These are phyloP conservation scores for Juglanconis oblonga DNA, from an alignment of 2,329 filamentous ascomycete species.

Conservation along the genomic window DNA sequence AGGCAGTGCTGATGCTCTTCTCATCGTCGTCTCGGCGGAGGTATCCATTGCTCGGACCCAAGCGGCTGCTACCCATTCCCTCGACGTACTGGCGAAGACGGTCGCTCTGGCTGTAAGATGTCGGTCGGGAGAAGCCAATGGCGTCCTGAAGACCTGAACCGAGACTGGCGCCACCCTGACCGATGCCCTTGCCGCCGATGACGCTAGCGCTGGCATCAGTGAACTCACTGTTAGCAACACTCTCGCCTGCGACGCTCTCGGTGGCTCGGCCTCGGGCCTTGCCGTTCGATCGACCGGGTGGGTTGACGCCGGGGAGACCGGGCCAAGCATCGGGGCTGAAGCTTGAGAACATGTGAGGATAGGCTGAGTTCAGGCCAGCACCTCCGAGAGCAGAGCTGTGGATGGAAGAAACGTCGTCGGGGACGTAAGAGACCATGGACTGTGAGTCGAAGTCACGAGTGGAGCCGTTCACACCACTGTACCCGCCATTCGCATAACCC, in stretches of 20 bases:
- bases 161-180: slow-evolving; percentile 85
- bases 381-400: slow-evolving; percentile 89
- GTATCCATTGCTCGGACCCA: slow-evolving; percentile 64
- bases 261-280: slow-evolving; percentile 66
- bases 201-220: slow-evolving; percentile 80
- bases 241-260: slow-evolving; percentile 85
- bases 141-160: slow-evolving; percentile 73
- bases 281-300: slow-evolving; percentile 58
- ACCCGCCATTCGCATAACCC: slow-evolving; percentile 35
- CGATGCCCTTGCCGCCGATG: slow-evolving; percentile 70
- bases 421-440: slow-evolving; percentile 92
- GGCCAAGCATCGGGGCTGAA: slow-evolving; percentile 91
- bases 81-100: slow-evolving; percentile 94
- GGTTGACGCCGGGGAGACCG: slow-evolving; percentile 63
- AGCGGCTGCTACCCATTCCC: slow-evolving; percentile 61
- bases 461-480: slow-evolving; percentile 36
- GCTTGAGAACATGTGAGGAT: slow-evolving; percentile 91
- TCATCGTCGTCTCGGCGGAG: slow-evolving; percentile 85
- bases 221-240: slow-evolving; percentile 84
- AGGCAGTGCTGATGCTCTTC: slow-evolving; percentile 92
- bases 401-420: slow-evolving; percentile 94
- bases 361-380: slow-evolving; percentile 75
- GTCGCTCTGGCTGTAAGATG: slow-evolving; percentile 75
- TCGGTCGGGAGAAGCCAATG: slow-evolving; percentile 61
- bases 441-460: slow-evolving; percentile 68